A percentile compares a stretch with the other conserved stretches of the same genome.
Evolutionary conservation across 306 rosid genomes (phyloP).

Genomic region (Macrotyloma uniflorum): DNA sequence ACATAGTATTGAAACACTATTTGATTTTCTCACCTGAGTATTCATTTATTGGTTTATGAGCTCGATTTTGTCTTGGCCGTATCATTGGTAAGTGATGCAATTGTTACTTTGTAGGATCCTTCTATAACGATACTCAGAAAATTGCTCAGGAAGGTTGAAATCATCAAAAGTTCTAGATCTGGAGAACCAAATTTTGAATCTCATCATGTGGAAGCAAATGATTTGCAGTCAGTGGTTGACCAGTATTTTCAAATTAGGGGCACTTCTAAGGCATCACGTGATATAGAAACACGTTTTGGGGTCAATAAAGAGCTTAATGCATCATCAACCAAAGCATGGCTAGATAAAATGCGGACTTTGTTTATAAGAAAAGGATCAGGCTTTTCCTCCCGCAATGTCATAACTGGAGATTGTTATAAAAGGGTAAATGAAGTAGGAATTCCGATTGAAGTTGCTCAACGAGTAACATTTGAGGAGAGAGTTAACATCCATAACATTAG

Average conservation of each 20-base stretch:
- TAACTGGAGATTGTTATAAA: constrained; percentile 93
- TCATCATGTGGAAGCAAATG: constrained; percentile 80
- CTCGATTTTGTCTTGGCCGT: not conserved
- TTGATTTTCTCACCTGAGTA: not conserved
- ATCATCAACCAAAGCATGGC: constrained; percentile 89
- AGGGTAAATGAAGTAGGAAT: constrained; percentile 85
- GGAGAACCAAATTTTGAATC: constrained; percentile 86
- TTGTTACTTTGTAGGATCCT: constrained; percentile 70
- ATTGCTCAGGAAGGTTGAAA: constrained; percentile 72
- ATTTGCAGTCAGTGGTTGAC: constrained; percentile 66
- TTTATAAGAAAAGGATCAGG: constrained; percentile 95
- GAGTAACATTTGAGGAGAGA: constrained; percentile 88
- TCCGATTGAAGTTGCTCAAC: constrained; percentile 82
- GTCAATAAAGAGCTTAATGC: constrained; percentile 67
- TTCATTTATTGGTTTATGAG: not conserved
- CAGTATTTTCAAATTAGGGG: constrained; percentile 92
- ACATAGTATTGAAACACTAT: not conserved
- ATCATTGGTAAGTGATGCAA: constrained; percentile 1
- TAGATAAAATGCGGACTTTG: constrained; percentile 86
- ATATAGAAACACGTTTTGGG: constrained; percentile 65
- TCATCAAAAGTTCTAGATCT: constrained; percentile 79
- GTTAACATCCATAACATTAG: constrained; percentile 68
- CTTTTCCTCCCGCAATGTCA: constrained; percentile 93
- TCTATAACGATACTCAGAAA: constrained; percentile 73
- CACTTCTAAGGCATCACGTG: constrained; percentile 70